Base-by-base conservation (phyloP, 108 stramenopile genomes). In the Nitzschia sp. region DNA sequence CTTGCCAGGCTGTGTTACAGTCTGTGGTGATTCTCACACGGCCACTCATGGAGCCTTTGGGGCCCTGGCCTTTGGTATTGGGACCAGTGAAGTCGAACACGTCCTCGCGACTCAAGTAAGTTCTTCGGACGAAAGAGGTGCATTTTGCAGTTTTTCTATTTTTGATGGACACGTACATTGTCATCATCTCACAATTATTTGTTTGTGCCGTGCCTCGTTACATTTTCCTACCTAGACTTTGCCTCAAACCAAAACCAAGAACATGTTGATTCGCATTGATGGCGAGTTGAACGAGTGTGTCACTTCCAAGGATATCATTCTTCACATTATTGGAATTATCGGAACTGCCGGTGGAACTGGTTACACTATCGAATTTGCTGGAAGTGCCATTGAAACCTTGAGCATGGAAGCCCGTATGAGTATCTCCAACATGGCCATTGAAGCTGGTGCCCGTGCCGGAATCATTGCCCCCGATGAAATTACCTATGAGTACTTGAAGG, bases 301-400 rank as follows among this genome's bases (percentile, higher is more conserved):
- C n/a, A 94, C 94, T 6, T 93, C 91, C 72, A 97, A 97, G 75
- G 97, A 97, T 73, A 82, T 97, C 58, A 85, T 97, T 63, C 80
- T 97, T 15, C 92, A 97, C 72, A 75, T 97, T 68, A 91, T 90
- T 72, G 88, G 91, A 45, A 66, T 91, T 25, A 97, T 97, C 63
- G 95, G 97, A 16, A 97, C 97, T 16, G 97, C 90, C n/a, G 97
- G 97, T 30, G 97, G 97, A 53, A 97, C 95, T n/a, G 97, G 97
- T 16, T 87, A 83, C 74, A 92, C 89, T 38, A 96, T 97, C 73
- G 97, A 97, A 76, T 97, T 96, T 79, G 95, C 85, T 13, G 97
- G 97, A 47, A 57, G 84, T 30, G 95, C 95, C 58, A 88, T 97
- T 63, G 59, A 77, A 41, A 53, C 68, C 22, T 66, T 93, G 2